Evolutionary conservation across 164 flowering plant species (phyloP).

Genomic region (Akebia trifoliata): DNA sequence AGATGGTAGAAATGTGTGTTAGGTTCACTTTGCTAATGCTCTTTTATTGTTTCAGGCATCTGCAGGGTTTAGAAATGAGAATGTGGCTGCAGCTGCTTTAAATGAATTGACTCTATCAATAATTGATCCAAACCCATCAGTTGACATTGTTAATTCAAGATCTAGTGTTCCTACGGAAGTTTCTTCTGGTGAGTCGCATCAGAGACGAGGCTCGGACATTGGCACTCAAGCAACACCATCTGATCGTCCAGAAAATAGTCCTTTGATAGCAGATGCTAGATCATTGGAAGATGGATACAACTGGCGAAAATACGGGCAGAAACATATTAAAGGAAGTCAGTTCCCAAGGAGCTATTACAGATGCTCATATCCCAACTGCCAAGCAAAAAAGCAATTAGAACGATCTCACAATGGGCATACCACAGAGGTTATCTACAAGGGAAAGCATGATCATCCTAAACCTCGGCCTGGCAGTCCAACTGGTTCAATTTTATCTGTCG

Average conservation of each 20-base stretch:
- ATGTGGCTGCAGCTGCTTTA: conserved; percentile 22
- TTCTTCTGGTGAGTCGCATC: conserved; percentile 9
- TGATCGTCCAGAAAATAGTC: conserved; percentile 37
- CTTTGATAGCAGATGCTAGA: conserved; percentile 32
- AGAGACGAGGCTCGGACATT: conserved; percentile 8
- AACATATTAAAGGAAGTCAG: conserved; percentile 73
- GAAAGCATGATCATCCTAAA: conserved; percentile 80
- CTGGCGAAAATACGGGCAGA: conserved; percentile 85
- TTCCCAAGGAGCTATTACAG: conserved; percentile 75
- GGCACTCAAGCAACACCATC: conserved; percentile 29
- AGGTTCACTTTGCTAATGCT: neutral
- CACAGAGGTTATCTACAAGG: conserved; percentile 70
- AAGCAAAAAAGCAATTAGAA: conserved; percentile 75
- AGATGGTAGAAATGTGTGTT: neutral
- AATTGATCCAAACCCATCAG: conserved; percentile 18
- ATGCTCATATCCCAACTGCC: conserved; percentile 80
- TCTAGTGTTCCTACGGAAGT: conserved; percentile 26
- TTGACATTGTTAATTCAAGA: conserved; percentile 24
- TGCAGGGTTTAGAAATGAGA: conserved; percentile 40
- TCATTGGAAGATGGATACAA: conserved; percentile 74
- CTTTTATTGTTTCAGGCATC: conserved; percentile 23
- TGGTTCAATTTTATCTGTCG: conserved; percentile 38
- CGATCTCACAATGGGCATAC: conserved; percentile 71
- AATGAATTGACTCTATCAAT: conserved; percentile 36
- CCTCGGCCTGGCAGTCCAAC: conserved; percentile 59